Conservation (phyloP, 768 basidiomycete species). For the Rhizopogon vesiculosus region DNA sequence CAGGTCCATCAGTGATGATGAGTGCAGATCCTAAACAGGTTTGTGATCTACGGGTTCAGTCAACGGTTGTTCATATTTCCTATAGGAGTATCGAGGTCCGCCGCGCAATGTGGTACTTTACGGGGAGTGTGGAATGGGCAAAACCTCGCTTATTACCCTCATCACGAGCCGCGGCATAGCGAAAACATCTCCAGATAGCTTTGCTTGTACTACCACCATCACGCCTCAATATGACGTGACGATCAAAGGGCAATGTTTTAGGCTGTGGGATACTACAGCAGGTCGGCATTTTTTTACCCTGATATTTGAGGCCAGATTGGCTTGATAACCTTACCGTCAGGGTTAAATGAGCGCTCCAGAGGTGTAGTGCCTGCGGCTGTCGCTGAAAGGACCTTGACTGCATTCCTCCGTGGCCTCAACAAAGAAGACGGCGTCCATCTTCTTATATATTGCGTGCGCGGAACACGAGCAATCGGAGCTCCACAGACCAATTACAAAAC, state of each 20-base stretch:
- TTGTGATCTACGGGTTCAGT: not conserved
- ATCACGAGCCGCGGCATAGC: slow-evolving; percentile 26
- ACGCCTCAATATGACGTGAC: slow-evolving; percentile 12
- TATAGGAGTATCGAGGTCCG: not conserved
- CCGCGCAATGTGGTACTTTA: slow-evolving; percentile 34
- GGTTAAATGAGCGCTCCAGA: slow-evolving; percentile 26
- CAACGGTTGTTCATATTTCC: not conserved
- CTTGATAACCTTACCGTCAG: slow-evolving; percentile 1
- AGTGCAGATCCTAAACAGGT: not conserved
- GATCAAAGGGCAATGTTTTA: slow-evolving; percentile 13
- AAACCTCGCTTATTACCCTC: slow-evolving; percentile 42
- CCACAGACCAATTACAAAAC: slow-evolving; percentile 15
- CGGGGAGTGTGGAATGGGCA: slow-evolving; percentile 38
- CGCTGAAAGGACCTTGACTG: slow-evolving; percentile 21
- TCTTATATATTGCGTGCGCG: slow-evolving; percentile 25
- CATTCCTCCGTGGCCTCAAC: slow-evolving; percentile 28
- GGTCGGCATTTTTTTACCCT: slow-evolving; percentile 6
- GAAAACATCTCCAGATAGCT: slow-evolving; percentile 17
- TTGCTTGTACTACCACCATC: slow-evolving; percentile 31
- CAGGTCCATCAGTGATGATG: not conserved
- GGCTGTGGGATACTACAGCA: slow-evolving; percentile 31
- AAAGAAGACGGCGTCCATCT: slow-evolving; percentile 19
- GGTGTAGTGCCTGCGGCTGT: slow-evolving; percentile 21
- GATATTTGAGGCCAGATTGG: not conserved
- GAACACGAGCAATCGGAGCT: slow-evolving; percentile 12